Evolutionary conservation across 2,329 filamentous ascomycete species (phyloP), one percentile per base, ranked within the genome.

Genomic region (Cercospora sp.): DNA sequence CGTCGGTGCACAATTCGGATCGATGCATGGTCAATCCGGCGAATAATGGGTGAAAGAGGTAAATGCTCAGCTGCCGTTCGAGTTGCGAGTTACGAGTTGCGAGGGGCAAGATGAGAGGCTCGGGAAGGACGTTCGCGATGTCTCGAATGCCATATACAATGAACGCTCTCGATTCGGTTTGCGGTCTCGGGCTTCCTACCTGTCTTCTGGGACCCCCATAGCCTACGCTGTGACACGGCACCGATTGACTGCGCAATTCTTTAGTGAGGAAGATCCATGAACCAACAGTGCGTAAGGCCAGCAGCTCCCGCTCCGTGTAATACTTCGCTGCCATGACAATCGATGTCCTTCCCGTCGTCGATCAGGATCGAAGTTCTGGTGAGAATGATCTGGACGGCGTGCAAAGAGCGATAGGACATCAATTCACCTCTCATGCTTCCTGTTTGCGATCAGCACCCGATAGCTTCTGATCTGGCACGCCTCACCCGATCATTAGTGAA

Each of bases 1-100:
- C 55, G 28, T 33, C 57, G 16, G 20, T 65, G 69, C 74, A 48
- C 16, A 75, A 75, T 57, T 64, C 65, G 30, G 74, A 75, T 63
- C 73, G 73, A 36, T 75, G 74, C 59, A 73, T 73, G 73, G 63
- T 72, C 7, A 74, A 74, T 58, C 71, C 69, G 23, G 69, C 69
- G 12, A 71, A 69, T 18, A 53, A 31, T n/a, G 65, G 61, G n/a
- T 67, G 28, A 33, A 33, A n/a, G 36, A 2, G 16, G 58, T 10
- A 26, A 53, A 31, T 39, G 13, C 33, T 39, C 13, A 39, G 13
- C 33, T 16, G 33, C 13, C 5, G 33, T 39, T 16, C 6, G 33
- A 39, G 33, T 39, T 39, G 13, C 26, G 26, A 39, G 33, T 39
- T 39, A 3, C 13, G 33, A 39, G 33, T 16, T 16, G 6, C 13